Base-by-base conservation (phyloP, 1,284 basidiomycete genomes). In the Ganoderma lucidum region DNA sequence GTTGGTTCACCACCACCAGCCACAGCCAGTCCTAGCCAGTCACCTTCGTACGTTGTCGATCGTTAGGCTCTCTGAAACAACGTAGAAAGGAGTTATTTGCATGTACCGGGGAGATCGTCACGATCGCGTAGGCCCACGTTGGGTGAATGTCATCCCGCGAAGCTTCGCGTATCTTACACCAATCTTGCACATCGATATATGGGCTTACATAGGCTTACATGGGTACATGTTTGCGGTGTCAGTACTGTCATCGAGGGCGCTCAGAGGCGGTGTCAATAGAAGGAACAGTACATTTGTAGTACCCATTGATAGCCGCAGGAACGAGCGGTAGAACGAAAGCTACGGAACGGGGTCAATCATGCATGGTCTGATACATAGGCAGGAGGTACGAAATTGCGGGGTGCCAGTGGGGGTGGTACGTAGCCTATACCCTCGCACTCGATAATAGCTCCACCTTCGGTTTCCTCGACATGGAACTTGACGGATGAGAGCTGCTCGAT, bases 401-500 rank as follows among this genome's bases (percentile, higher is more conserved):
- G n/a, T 51, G 19, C 19, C 8, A n/a, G 60, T 8, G 37, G 28
- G 35, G 44, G 32, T n/a, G 53, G 30, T 19, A 37, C 32, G 51
- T 71, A 75, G 1, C 72, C 74, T 35, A 72, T 72, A 0, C 74
- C 74, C 8, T 75, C 72, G 63, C 74, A 75, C 41, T 71, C 64
- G n/a, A 75, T 71, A 45, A 71, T 60, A 0, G 66, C 58, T 6
- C 48, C 30, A 14, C 14, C 42, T 5, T 80, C 70, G 0, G 67
- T 41, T 6, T 78, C 79, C 71, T 87, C 81, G 1, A 89, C 74
- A 41, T 82, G 78, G 76, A 93, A 93, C 71, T 81, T 87, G 23
- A 90, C 91, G 14, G 84, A 83, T 0, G 91, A 89, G 58, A 93
- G 81, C 71, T 86, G 83, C 73, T 92, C 86, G 0, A 89, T 88